Evolutionary conservation across 495 filamentous ascomycete genomes (phyloP).

Genomic region (Aspergillus carlsbadensis): DNA sequence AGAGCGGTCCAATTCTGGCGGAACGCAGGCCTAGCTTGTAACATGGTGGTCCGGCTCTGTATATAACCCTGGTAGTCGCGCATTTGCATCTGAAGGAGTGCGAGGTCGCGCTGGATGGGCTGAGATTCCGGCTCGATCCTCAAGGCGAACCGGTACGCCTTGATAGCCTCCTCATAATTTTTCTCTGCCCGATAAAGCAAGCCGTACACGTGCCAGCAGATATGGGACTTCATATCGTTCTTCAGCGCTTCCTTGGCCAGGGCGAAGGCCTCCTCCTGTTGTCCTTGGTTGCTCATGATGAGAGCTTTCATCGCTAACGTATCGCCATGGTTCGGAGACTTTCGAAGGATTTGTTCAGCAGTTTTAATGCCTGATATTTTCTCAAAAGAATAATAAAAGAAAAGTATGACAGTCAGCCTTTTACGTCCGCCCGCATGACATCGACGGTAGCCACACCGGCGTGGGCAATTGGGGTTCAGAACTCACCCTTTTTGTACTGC

Average conservation of each 20-base stretch:
- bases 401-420: constrained; percentile 16
- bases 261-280: constrained; percentile 88
- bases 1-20: constrained; percentile 95
- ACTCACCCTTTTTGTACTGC: constrained; percentile 89
- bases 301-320: constrained; percentile 99
- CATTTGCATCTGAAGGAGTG: constrained; percentile 93
- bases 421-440: constrained; percentile 13
- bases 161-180: constrained; percentile 98
- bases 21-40: constrained; percentile 73
- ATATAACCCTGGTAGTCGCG: constrained; percentile 93
- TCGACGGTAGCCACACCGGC: background rate
- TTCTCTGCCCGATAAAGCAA: constrained; percentile 87
- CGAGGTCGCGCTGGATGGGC: constrained; percentile 93
- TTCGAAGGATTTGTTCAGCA: constrained; percentile 90
- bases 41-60: constrained; percentile 77
- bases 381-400: constrained; percentile 18
- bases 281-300: constrained; percentile 87
- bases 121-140: constrained; percentile 87
- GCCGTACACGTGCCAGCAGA: constrained; percentile 99
- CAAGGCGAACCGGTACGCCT: constrained; percentile 94
- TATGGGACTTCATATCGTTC: constrained; percentile 97
- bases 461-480: constrained; percentile 11
- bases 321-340: constrained; percentile 94
- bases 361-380: constrained; percentile 70
- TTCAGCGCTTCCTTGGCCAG: constrained; percentile 87